Base-by-base conservation (phyloP, 805 yeast species). In the Sugiyamaella marilandica region DNA sequence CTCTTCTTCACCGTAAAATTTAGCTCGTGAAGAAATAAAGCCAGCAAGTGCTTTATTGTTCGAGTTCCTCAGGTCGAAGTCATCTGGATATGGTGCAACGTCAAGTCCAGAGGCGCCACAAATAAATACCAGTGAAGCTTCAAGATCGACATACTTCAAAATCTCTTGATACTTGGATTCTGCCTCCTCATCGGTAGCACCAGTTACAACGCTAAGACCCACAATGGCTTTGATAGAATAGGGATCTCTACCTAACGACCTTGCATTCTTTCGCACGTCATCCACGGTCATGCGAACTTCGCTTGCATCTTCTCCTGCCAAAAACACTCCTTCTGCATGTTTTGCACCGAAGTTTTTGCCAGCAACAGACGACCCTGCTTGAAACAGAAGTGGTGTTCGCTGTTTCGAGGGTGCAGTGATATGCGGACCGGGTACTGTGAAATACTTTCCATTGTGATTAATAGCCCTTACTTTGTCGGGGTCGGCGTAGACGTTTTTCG, bases 321-420 rank as follows among this genome's bases (percentile, higher is more conserved):
- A 60, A 54, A 75, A 75, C 2, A 73, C 70, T 13, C 67, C 70
- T 56, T 75, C 79, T 0, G 77, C 78, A 57, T 71, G 67, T 53
- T 69, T 68, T 7, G 79, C 75, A 2, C 75, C 78, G 52, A 72
- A 65, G n/a, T 72, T 71, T 33, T 65, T 64, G 5, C 79, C 79
- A 16, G 64, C 64, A 10, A 68, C 59, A 7, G 78, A 74, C 32
- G 74, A 63, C 2, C 79, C 79, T 2, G 79, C 79, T 59, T 74
- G 77, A 34, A 74, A 65, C 34, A 75, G 57, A 7, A 75, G 70
- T 1, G 79, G 79, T 8, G 75, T 59, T 50, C 76, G 66, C 54
- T 74, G 78, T 2, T 74, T 75, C 8, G 76, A 64, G 2, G 78
- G 78, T 32, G 70, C 69, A 5, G 73, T 69, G 46, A 74, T 73